Evolutionary conservation across 2,329 filamentous ascomycete species (phyloP), one percentile per base, ranked within the genome.

Genomic region (Fusarium metavorans): DNA sequence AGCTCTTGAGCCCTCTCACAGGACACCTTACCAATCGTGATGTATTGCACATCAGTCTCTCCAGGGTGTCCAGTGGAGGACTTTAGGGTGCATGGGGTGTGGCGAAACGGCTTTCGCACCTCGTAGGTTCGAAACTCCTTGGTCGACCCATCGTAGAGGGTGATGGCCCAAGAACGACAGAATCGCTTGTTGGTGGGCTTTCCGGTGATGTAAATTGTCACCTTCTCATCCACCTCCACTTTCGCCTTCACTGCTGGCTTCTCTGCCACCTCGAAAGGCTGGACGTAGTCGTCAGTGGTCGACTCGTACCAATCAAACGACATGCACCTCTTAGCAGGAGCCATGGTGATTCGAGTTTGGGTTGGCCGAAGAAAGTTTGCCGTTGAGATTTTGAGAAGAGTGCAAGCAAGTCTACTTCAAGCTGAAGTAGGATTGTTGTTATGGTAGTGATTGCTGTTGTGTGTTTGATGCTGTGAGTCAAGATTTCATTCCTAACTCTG

Each of bases 121-220:
- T n/a, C 25, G 16, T 52, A 32, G 10, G 5, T 52, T 1, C 5
- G 16, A 4, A 27, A 8, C 2, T n/a, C 25, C 4, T 30, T 11
- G 0, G 3, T 18, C 7, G 3, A 5, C 4, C 18, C 48, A 5
- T 52, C 4, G 2, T n/a, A 20, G 1, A 52, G 3, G 2, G 48
- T 8, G 18, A 52, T 16, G 9, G 9, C 18, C 48, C 48, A 52
- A 0, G 10, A 8, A n/a, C n/a, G 3, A 4, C 10, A 18, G 48
- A n/a, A 13, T 20, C 48, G 16, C 16, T 7, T 13, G 9, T 52
- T 52, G 0, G 25, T 30, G 3, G 48, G 5, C 30, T 32, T 6
- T n/a, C 25, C 16, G 6, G 48, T n/a, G 25, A 52, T 13, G 27
- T 30, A 52, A 5, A 52, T 52, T 2, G 16, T 30, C 25, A 52